These are phyloP conservation scores for Hyphochytrium catenoides DNA, from an alignment of 352 stramenopile genomes.

Conservation along the genomic window DNA sequence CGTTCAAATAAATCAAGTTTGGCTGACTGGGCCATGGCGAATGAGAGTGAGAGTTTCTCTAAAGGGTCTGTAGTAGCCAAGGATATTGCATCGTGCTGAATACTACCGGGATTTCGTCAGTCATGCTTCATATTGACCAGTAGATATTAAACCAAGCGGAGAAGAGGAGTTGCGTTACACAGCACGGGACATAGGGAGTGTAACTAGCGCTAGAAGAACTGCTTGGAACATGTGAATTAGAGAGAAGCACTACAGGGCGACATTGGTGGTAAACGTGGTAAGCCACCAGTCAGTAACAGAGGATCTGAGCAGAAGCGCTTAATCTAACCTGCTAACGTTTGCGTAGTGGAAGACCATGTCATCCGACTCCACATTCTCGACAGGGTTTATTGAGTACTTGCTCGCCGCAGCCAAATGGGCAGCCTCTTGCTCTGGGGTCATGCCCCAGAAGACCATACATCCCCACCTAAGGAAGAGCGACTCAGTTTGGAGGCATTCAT, in stretches of 20 bases:
- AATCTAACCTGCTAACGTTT: constrained; percentile 17
- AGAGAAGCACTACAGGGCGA: too few relatives aligned
- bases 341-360: constrained; percentile 68
- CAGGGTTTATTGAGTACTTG: constrained; percentile 27
- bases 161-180: constrained; percentile 1
- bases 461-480: constrained; percentile 22
- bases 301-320: neutral
- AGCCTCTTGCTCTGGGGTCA: constrained; percentile 47
- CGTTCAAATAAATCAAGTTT: constrained; percentile 81
- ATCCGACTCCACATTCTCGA: constrained; percentile 60
- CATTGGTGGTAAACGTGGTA: too few relatives aligned
- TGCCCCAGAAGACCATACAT: constrained; percentile 67
- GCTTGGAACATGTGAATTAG: constrained; percentile 7
- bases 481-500: too few relatives aligned
- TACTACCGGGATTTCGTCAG: constrained; percentile 1
- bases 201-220: constrained; percentile 8
- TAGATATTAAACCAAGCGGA: constrained; percentile 13
- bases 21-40: constrained; percentile 71
- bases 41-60: constrained; percentile 73
- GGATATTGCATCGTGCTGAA: constrained; percentile 50
- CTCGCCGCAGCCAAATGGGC: constrained; percentile 27
- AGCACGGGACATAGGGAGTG: constrained; percentile 3
- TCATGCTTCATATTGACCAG: neutral
- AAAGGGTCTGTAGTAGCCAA: constrained; percentile 43
- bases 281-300: neutral